Evolutionary conservation across 371 early-diverging fungal genomes (phyloP), one percentile per base, ranked within the genome.

Genomic region (Catenaria anguillulae): DNA sequence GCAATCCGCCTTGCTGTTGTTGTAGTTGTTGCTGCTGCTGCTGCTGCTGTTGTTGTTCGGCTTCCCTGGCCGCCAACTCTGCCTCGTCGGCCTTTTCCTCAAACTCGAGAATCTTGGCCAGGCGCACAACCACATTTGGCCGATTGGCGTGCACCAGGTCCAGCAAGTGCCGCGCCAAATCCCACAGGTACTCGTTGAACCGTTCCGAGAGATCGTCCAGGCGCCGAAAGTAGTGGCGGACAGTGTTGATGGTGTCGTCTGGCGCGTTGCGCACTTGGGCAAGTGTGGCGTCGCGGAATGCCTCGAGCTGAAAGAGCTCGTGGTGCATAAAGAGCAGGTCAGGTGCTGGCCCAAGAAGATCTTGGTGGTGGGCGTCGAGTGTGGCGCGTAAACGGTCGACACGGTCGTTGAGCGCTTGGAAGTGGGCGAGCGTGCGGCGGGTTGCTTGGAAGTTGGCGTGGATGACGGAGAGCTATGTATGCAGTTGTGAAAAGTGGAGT

Each of bases 371-470:
- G 26, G 86, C 84, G 4, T 70, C 73, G 63, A 96, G 77, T 70
- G 86, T 77, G n/a, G 72, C 64, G 58, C 81, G 79, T 24, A 92
- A 74, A 33, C 79, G 74, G 29, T 82, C 79, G 42, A 93, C 74
- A 63, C 89, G 86, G 54, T 84, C 75, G 68, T 91, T 86, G 55
- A 97, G 75, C 60, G 82, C 83, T 68, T 86, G 87, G 60, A 97
- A 89, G 60, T 88, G 84, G 66, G 80, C 78, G 31, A 91, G 86
- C 64, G 89, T 81, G 42, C 81, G 80, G 67, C 92, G 82, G 0
- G 95, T 89, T 0, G 84, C 84, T 17, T 84, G 83, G 78, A 96
- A 92, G 75, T 96, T 94, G 67, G 86, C 87, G 70, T 94, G 93
- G 0, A 90, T 84, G 60, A 83, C 77, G 0, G 95, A 92, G 24